Evolutionary conservation across 2,329 filamentous ascomycete species (phyloP), one percentile per base, ranked within the genome.

Genomic region (Trichoderma sp.): DNA sequence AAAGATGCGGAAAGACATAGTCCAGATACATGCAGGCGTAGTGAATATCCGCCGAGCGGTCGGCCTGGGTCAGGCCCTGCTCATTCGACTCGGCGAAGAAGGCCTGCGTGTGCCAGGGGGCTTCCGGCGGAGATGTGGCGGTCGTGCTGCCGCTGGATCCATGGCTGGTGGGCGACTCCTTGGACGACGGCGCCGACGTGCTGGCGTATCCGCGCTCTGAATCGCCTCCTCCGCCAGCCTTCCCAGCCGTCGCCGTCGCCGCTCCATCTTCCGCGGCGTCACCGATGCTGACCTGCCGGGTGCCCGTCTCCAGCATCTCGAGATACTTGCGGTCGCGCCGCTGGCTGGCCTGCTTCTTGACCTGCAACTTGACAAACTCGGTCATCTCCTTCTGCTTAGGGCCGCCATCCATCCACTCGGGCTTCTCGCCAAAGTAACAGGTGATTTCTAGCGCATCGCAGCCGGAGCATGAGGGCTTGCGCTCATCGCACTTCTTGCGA

Each of bases 401-500:
- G 11, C 82, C 85, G 58, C 81, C 82, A 69, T 88, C 86, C 85
- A 88, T 87, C 85, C 86, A 88, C 5, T 83, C 83, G 16, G 86
- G 86, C 75, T 86, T 88, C 28, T 84, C 80, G 69, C 79, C 77
- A 72, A 83, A 88, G 69, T 86, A 76, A 74, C 88, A 90, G 21
- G 81, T 82, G 68, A 89, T 89, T 59, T 85, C 81, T n/a, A 90
- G 82, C 1, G 79, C 75, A 16, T 77, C 75, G 76, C 87, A 90
- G 43, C 75, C 78, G 6, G 81, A 78, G 75, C 87, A 90, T 11
- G 82, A 74, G 13, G 87, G 86, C 2, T 80, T 81, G 28, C 73
- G 78, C 74, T 87, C 85, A 71, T 88, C 85, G 73, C 87, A 90
- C 73, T 88, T 89, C 74, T 89, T 90, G 72, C 85, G 85, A 24